Conservation (phyloP, 1,284 basidiomycete species). For the Heterobasidion annosum region DNA sequence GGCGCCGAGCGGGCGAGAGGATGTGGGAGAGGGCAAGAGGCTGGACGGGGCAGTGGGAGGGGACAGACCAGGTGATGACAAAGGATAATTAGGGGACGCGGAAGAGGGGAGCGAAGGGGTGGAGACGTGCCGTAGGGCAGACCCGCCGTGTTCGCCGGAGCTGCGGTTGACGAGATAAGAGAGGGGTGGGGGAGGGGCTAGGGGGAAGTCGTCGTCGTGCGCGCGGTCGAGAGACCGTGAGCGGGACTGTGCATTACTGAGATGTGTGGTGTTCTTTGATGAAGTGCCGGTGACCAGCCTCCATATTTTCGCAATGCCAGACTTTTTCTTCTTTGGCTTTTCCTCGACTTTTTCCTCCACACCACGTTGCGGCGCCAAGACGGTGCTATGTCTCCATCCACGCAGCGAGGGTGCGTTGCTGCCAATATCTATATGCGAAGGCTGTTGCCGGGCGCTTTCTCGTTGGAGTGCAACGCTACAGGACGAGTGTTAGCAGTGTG, state of each 20-base stretch:
- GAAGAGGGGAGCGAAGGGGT: constrained; percentile 57
- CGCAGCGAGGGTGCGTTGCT: constrained; percentile 11
- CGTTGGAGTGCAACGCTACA: constrained; percentile 65
- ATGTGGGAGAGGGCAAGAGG: constrained; percentile 62
- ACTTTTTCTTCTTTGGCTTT: constrained; percentile 65
- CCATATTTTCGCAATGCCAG: constrained; percentile 78
- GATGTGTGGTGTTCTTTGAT: constrained; percentile 20
- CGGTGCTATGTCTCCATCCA: constrained; percentile 7
- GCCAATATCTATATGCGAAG: constrained; percentile 33
- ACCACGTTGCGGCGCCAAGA: constrained; percentile 1
- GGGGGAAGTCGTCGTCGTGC: constrained; percentile 58
- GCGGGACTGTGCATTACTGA: constrained; percentile 21
- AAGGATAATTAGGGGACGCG: constrained; percentile 42
- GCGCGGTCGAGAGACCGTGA: constrained; percentile 33
- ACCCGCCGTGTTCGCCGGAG: constrained; percentile 33
- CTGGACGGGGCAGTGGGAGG: constrained; percentile 67
- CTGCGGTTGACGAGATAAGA: constrained; percentile 73
- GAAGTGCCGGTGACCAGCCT: constrained; percentile 59
- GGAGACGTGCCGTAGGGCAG: constrained; percentile 48
- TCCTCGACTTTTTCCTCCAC: constrained; percentile 20
- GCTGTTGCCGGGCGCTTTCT: constrained; percentile 31
- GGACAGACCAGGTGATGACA: constrained; percentile 49
- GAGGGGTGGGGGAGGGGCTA: constrained; percentile 79
- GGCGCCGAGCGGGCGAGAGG: constrained; percentile 50
- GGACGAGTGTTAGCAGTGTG: constrained; percentile 3